Conservation (phyloP, 148 eudicot genomes). For the Rhododendron williamsianum region DNA sequence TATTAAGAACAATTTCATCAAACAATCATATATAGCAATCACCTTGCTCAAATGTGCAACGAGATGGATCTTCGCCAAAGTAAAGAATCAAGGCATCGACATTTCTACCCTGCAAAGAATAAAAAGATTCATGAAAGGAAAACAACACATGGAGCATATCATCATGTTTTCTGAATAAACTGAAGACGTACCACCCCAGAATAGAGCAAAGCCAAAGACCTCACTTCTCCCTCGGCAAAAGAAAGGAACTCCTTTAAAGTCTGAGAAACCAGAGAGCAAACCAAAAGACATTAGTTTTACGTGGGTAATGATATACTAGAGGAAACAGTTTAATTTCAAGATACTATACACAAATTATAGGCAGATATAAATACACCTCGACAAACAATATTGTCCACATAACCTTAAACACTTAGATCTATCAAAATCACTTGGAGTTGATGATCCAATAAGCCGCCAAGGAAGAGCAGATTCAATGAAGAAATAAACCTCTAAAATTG, state of each 20-base stretch:
- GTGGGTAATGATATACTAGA: not conserved
- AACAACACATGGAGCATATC: not conserved
- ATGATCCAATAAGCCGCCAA: not conserved
- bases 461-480: not conserved
- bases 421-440: not conserved
- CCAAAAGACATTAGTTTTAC: not conserved
- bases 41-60: slow-evolving; percentile 33
- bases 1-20: not conserved
- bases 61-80: slow-evolving; percentile 28
- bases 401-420: not conserved
- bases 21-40: not conserved
- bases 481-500: not conserved
- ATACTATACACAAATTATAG: not conserved
- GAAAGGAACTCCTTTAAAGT: slow-evolving; percentile 19
- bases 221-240: slow-evolving; percentile 26
- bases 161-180: not conserved
- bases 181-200: slow-evolving; percentile 22
- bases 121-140: not conserved
- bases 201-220: slow-evolving; percentile 21
- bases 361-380: not conserved
- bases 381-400: not conserved
- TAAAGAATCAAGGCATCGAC: slow-evolving; percentile 27
- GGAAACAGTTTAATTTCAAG: not conserved
- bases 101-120: slow-evolving; percentile 21
- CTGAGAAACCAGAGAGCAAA: not conserved